Conservation (phyloP, 805 yeast genomes). For the Candida piceae region DNA sequence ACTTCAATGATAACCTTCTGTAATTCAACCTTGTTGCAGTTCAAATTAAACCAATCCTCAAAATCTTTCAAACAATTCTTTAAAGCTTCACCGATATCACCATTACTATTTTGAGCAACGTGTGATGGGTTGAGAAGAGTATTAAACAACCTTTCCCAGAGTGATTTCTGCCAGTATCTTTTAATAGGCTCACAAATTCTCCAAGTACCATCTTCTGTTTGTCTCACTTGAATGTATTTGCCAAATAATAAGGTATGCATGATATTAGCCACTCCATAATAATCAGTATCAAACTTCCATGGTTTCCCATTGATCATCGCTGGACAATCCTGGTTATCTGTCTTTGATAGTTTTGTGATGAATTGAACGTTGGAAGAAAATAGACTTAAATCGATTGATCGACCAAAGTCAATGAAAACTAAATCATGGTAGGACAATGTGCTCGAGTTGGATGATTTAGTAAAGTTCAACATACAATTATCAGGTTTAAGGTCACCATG, state of each 20-base stretch:
- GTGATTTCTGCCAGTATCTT: conserved; percentile 67
- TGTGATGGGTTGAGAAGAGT: conserved; percentile 52
- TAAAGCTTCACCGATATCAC: conserved; percentile 1
- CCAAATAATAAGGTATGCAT: conserved; percentile 75
- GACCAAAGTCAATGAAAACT: conserved; percentile 69
- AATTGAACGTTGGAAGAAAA: conserved; percentile 50
- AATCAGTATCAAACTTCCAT: conserved; percentile 81
- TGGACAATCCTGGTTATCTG: conserved; percentile 61
- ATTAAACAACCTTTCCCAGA: conserved; percentile 69
- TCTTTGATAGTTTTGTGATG: conserved; percentile 53
- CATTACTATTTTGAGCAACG: conserved; percentile 1
- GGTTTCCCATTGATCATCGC: conserved; percentile 55
- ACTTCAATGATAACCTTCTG: conserved; percentile 7
- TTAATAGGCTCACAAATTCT: conserved; percentile 46
- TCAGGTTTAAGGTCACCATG: conserved; percentile 88
- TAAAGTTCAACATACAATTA: conserved; percentile 70
- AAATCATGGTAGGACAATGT: conserved; percentile 18
- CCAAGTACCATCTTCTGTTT: conserved; percentile 24
- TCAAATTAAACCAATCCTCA: conserved; percentile 13
- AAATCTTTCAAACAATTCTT: conserved; percentile 4
- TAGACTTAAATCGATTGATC: conserved; percentile 66
- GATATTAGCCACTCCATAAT: conserved; percentile 73
- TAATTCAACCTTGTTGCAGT: conserved; percentile 8
- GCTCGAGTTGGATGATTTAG: conserved; percentile 16
- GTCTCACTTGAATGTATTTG: conserved; percentile 40